A percentile compares a stretch with the other conserved stretches of the same genome.
Conservation (phyloP, 805 yeast genomes). For the Pichia deserticola region DNA sequence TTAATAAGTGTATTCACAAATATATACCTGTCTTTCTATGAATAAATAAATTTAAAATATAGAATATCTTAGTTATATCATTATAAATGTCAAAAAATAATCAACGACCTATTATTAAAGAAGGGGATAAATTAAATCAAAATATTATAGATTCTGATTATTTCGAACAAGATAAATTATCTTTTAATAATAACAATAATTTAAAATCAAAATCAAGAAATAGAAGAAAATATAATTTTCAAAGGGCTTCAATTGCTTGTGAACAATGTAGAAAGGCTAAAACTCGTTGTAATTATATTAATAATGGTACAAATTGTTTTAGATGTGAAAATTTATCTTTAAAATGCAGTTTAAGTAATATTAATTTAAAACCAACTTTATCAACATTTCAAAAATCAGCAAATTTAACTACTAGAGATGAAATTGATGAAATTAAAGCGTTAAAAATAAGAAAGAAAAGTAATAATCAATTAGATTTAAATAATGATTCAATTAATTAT, state of each 20-base stretch:
- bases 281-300: slow-evolving; percentile 20
- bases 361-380: slow-evolving; percentile 6
- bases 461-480: not conserved
- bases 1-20: too few species aligned
- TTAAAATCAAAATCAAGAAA: too few species aligned
- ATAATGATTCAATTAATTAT: not conserved
- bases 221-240: slow-evolving; percentile 13
- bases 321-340: slow-evolving; percentile 21
- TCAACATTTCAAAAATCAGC: slow-evolving; percentile 10
- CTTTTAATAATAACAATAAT: not conserved
- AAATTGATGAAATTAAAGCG: not conserved
- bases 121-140: too few species aligned
- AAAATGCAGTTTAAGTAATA: slow-evolving; percentile 16
- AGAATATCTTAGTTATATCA: too few species aligned
- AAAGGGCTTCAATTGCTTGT: slow-evolving; percentile 18
- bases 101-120: too few species aligned
- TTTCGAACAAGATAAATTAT: not conserved
- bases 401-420: slow-evolving; percentile 2
- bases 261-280: slow-evolving; percentile 21
- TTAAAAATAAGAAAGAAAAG: not conserved
- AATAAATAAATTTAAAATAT: too few species aligned
- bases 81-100: too few species aligned
- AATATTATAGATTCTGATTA: too few species aligned
- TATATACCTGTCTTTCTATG: too few species aligned
- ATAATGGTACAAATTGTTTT: slow-evolving; percentile 19